Percentiles rank a stretch among this genome's conserved stretches.
Conservation (phyloP, 352 stramenopile genomes). For the Thalassiosira hispida region DNA sequence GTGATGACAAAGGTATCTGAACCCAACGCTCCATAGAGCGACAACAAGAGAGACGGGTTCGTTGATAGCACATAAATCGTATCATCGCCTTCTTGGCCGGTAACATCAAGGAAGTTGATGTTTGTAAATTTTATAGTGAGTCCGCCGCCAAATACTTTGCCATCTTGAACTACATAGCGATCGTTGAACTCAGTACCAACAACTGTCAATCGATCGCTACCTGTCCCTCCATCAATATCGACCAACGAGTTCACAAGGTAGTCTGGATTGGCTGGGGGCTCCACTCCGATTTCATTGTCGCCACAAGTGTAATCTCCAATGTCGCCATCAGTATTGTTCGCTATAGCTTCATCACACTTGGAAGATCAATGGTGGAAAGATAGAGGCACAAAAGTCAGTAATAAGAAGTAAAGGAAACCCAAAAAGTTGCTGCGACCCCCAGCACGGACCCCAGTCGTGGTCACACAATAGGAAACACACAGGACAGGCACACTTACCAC, state of each 20-base stretch:
- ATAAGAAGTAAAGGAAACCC: too few species aligned
- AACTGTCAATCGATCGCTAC: conserved; percentile 27
- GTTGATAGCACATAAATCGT: conserved; percentile 51
- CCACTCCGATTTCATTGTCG: not conserved
- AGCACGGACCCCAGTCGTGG: too few species aligned
- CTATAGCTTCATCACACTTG: too few species aligned
- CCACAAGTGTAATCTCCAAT: not conserved
- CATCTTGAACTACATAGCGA: conserved; percentile 53
- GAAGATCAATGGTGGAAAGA: too few species aligned
- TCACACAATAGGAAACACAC: too few species aligned
- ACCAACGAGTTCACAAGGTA: conserved; percentile 47
- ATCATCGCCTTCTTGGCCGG: conserved; percentile 52
- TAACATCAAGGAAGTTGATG: conserved; percentile 44
- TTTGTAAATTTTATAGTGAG: conserved; percentile 52
- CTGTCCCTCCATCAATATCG: conserved; percentile 60
- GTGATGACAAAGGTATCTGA: conserved; percentile 53
- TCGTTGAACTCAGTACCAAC: conserved; percentile 53
- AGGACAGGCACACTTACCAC: too few species aligned
- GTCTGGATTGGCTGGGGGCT: not conserved
- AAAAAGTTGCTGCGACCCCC: too few species aligned
- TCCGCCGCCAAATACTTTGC: conserved; percentile 51
- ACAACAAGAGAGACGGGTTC: conserved; percentile 23
- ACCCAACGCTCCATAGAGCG: conserved; percentile 42
- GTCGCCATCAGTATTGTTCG: too few species aligned
- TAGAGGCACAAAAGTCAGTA: too few species aligned